Conservation (phyloP, 192 early-diverging fungal species). For the Coemansia sp. region DNA sequence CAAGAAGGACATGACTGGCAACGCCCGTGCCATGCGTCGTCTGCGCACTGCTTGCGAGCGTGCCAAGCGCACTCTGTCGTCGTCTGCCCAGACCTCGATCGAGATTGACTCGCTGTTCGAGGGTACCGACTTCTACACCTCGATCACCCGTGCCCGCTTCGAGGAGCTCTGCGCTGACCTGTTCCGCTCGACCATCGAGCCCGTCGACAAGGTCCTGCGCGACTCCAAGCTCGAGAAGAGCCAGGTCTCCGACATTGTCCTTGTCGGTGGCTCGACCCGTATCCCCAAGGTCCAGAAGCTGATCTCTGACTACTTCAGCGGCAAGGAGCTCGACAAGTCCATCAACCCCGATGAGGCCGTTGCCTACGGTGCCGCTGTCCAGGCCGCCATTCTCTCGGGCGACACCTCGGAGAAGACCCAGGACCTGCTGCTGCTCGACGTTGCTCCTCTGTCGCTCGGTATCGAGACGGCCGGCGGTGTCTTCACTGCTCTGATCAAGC, state of each 20-base stretch:
- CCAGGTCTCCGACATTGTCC: constrained; percentile 89
- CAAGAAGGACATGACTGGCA: constrained; percentile 85
- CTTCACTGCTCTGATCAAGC: constrained; percentile 97
- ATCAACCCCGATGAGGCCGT: constrained; percentile 99
- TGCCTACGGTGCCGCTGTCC: constrained; percentile 98
- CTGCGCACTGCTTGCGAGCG: constrained; percentile 97
- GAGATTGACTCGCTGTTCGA: constrained; percentile 97
- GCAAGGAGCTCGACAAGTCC: constrained; percentile 98
- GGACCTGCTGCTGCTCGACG: constrained; percentile 92
- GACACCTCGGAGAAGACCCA: constrained; percentile 96
- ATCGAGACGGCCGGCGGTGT: constrained; percentile 99
- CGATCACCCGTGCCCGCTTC: constrained; percentile 97
- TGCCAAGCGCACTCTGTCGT: constrained; percentile 96
- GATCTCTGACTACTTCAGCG: constrained; percentile 97
- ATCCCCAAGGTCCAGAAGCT: constrained; percentile 99
- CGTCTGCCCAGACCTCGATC: constrained; percentile 90
- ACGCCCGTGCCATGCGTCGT: constrained; percentile 93
- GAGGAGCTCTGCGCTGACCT: constrained; percentile 98
- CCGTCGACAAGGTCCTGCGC: constrained; percentile 94
- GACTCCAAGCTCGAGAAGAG: constrained; percentile 96
- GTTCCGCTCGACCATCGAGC: constrained; percentile 93
- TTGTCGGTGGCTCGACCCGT: constrained; percentile 98
- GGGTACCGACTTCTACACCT: constrained; percentile 97
- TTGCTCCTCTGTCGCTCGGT: constrained; percentile 95
- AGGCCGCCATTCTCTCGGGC: constrained; percentile 95